Percentiles rank a stretch among this genome's conserved stretches.
Evolutionary conservation across 257 asterid genomes (phyloP).

Genomic region (Linaria vulgaris): DNA sequence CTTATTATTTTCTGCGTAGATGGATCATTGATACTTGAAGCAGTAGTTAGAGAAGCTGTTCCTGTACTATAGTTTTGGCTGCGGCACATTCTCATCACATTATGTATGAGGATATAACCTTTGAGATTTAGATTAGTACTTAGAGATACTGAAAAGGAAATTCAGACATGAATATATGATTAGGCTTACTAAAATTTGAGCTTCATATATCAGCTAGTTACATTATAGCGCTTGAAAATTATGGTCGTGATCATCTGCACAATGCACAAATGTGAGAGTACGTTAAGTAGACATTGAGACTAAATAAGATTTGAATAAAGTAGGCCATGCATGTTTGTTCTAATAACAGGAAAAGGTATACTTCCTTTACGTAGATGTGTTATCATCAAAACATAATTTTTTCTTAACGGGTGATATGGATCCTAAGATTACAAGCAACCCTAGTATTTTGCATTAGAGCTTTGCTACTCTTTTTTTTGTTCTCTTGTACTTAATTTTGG

Average conservation of each 20-base stretch:
- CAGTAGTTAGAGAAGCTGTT: neutral
- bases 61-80: constrained; percentile 7
- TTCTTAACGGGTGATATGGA: too few species aligned
- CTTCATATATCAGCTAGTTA: neutral
- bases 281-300: neutral
- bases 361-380: too few species aligned
- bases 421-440: too few species aligned
- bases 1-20: neutral
- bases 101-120: neutral
- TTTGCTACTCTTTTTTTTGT: neutral
- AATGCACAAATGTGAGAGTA: neutral
- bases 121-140: neutral
- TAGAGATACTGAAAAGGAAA: neutral
- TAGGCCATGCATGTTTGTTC: too few species aligned
- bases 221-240: neutral
- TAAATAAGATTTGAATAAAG: too few species aligned
- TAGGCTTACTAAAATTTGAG: neutral
- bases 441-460: neutral
- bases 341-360: too few species aligned
- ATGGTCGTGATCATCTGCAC: neutral
- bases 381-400: too few species aligned
- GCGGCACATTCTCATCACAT: neutral
- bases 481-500: too few species aligned
- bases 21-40: neutral
- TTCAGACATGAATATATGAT: neutral